A percentile compares a stretch with the other conserved stretches of the same genome.
Evolutionary conservation across 2,329 filamentous ascomycete species (phyloP).

Genomic region (Talaromyces verruculosus): DNA sequence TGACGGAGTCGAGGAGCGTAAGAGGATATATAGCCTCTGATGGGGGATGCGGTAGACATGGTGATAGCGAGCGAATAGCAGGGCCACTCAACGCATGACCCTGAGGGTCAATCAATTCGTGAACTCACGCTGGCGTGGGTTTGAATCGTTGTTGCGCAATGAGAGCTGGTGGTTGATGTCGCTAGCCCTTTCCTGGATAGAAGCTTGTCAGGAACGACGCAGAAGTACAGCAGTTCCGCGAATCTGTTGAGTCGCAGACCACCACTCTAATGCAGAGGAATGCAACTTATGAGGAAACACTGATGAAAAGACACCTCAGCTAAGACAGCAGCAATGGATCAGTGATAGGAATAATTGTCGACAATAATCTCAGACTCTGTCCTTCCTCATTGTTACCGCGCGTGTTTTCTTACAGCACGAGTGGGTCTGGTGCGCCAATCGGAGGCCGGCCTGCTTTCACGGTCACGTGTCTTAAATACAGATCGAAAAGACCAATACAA

Average conservation of each 20-base stretch:
- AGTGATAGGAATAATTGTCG: slow-evolving; percentile 8
- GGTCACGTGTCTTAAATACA: slow-evolving; percentile 3
- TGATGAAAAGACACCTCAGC: neutral
- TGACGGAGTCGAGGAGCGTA: slow-evolving; percentile 87
- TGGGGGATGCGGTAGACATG: slow-evolving; percentile 62
- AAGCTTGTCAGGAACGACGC: slow-evolving; percentile 19
- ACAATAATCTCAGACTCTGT: slow-evolving; percentile 9
- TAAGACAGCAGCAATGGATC: neutral
- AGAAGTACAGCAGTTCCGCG: slow-evolving; percentile 9
- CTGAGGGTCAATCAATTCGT: slow-evolving; percentile 25
- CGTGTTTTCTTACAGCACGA: slow-evolving; percentile 10
- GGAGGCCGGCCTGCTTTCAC: neutral
- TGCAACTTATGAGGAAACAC: neutral
- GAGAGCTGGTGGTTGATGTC: slow-evolving; percentile 4
- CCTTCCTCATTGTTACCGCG: slow-evolving; percentile 11
- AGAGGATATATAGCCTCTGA: slow-evolving; percentile 85
- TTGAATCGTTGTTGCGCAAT: slow-evolving; percentile 1
- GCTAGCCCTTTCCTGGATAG: slow-evolving; percentile 19
- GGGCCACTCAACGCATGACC: slow-evolving; percentile 38
- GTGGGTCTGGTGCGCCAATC: neutral
- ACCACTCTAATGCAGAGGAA: slow-evolving; percentile 5
- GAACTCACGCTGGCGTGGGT: slow-evolving; percentile 3
- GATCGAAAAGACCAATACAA: neutral
- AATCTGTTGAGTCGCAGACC: neutral
- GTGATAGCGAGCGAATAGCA: slow-evolving; percentile 30